These are phyloP conservation scores for Strombidium stylifer DNA, from an alignment of 73 alveolate genomes.

Conservation along the genomic window DNA sequence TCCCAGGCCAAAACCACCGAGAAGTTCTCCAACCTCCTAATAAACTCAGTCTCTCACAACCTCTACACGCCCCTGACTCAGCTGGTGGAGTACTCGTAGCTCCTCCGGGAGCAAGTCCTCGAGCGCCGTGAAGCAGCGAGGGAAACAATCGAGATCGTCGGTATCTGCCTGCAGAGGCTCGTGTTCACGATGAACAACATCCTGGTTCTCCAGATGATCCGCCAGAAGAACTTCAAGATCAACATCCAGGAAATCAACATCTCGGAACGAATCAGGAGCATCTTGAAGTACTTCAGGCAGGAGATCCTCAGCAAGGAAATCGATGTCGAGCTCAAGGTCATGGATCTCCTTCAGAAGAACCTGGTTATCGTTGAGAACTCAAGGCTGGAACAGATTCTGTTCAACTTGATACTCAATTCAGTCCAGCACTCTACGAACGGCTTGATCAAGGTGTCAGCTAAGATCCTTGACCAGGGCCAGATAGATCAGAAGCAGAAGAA, in stretches of 20 bases:
- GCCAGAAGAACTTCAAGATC: conserved; percentile 5
- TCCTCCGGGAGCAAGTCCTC: conserved; percentile 9
- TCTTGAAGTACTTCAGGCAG: neutral
- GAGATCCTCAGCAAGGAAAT: neutral
- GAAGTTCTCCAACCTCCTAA: conserved; percentile 11
- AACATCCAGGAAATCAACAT: conserved; percentile 5
- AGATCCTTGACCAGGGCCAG: too few species aligned
- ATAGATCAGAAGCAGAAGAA: too few species aligned
- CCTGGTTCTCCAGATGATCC: conserved; percentile 14
- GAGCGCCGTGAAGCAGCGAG: neutral
- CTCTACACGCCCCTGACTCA: conserved; percentile 18
- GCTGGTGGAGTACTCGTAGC: conserved; percentile 10
- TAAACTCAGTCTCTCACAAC: conserved; percentile 21
- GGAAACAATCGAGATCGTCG: neutral
- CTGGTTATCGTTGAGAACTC: conserved; percentile 12
- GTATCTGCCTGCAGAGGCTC: conserved; percentile 8
- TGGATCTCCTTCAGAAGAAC: conserved; percentile 6
- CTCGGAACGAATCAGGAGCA: neutral
- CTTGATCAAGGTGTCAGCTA: too few species aligned
- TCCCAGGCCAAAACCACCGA: conserved; percentile 12
- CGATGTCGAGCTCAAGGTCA: neutral
- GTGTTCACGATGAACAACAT: conserved; percentile 22
- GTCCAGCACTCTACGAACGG: conserved; percentile 9
- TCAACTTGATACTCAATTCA: neutral
- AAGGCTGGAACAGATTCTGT: conserved; percentile 2